phyloP scores from a whole-genome alignment of 495 filamentous ascomycete species.

The Aspergillus avenaceus region DNA sequence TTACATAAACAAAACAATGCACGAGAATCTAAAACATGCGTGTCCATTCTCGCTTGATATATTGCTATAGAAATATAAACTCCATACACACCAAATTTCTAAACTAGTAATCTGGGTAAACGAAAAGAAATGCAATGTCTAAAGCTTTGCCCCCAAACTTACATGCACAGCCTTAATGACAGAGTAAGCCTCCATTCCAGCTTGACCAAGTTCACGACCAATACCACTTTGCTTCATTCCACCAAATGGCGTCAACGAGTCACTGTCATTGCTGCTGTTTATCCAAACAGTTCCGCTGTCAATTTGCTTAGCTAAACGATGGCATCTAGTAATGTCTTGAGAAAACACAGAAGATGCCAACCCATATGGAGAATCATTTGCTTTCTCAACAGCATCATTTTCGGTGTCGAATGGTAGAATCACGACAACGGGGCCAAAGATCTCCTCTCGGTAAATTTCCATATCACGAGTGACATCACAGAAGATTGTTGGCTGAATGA shows the following conservation, averaged over 20 bases:
- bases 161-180: constrained; percentile 74
- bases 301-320: too few relatives aligned
- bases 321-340: too few relatives aligned
- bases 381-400: constrained; percentile 67
- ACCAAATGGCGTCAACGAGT: constrained; percentile 76
- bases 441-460: constrained; percentile 60
- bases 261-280: constrained; percentile 71
- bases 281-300: constrained; percentile 44
- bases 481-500: constrained; percentile 64
- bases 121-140: too few relatives aligned
- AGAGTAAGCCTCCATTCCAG: constrained; percentile 73
- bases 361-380: constrained; percentile 95
- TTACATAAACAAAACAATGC: too few relatives aligned
- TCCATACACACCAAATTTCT: too few relatives aligned
- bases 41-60: too few relatives aligned
- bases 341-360: too few relatives aligned
- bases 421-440: constrained; percentile 80
- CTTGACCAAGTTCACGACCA: constrained; percentile 80
- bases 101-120: too few relatives aligned
- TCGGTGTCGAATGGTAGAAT: constrained; percentile 71
- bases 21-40: too few relatives aligned
- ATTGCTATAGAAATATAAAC: too few relatives aligned
- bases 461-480: constrained; percentile 57
- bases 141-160: too few relatives aligned
- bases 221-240: constrained; percentile 93